Base-by-base conservation (phyloP, 2,329 filamentous ascomycete species). In the Keithomyces neogunnii region DNA sequence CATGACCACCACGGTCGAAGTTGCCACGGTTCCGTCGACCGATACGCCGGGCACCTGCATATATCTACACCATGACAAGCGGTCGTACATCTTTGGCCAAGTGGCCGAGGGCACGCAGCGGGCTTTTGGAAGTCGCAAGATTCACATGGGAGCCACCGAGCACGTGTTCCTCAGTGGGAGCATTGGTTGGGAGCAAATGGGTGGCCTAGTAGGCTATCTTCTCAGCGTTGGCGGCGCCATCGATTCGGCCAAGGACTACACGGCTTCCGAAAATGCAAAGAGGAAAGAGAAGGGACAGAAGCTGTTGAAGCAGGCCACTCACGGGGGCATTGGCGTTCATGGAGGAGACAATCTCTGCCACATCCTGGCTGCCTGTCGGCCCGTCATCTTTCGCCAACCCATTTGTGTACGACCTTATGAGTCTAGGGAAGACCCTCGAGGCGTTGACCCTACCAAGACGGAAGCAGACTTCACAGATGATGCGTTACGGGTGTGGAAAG, bases 81-180 rank as follows among this genome's bases (percentile, higher is more conserved):
- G 86, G 60, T 80, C 88, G 52, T 99, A 99, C 67, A 59, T 96
- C 13, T 86, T 99, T 62, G 93, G 93, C 26, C 85, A 86, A 60
- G 67, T 92, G 13, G 73, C 83, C 8, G 93, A 99, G 68, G 93
- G 92, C 13, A 86, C 86, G 0, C 93, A 97, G 72, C 80, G 93
- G 52, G 82, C 84, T 46, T 75, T 86, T 62, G 76, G 77, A 38
- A 84, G 91, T 68, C 80, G 85, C 56, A 86, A 83, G 51, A 64
- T 85, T 8, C 73, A 77, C 35, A 61, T 95, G 57, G 67, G 74
- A 31, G 85, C 85, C 63, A 74, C 89, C 1, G 80, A 82, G 45
- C 83, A 95, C 60, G 73, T 96, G 52, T 96, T 99, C 66, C 66
- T 99, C 53, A 88, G 88, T 0, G 93, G 93, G 3, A 76, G 75